phyloP scores from a whole-genome alignment of 805 yeast genomes.

The Starmerella asiatica region DNA sequence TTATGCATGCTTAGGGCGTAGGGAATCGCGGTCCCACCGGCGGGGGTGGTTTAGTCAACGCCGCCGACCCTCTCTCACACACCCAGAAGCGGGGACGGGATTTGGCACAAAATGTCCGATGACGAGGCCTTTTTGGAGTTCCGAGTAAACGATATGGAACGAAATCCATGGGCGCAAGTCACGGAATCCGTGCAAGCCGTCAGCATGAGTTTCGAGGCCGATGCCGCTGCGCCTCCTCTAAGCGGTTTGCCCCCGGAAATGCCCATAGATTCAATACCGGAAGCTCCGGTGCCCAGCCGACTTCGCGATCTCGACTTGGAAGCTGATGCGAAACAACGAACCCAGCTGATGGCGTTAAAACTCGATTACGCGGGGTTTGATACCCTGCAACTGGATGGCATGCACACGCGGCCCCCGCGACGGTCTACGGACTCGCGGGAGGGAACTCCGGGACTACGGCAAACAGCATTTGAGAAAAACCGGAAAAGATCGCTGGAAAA shows the following conservation, averaged over 20 bases:
- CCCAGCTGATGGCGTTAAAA: neutral
- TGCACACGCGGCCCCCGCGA: too few species aligned
- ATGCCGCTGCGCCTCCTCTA: neutral
- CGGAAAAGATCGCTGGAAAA: too few species aligned
- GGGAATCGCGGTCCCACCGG: too few species aligned
- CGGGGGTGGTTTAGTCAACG: too few species aligned
- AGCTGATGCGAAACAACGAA: neutral
- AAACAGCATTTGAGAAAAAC: too few species aligned
- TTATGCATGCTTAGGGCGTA: too few species aligned
- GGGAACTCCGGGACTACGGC: too few species aligned
- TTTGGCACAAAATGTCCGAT: slow-evolving; percentile 15
- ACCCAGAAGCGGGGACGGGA: too few species aligned
- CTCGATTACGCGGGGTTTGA: neutral
- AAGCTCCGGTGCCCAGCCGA: neutral
- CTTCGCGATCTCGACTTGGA: neutral
- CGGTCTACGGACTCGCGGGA: too few species aligned
- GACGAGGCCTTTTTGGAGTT: slow-evolving; percentile 30
- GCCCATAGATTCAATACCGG: neutral
- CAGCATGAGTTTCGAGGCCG: neutral
- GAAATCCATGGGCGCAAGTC: slow-evolving; percentile 5
- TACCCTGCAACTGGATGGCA: too few species aligned
- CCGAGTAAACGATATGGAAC: slow-evolving; percentile 22
- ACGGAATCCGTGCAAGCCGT: neutral
- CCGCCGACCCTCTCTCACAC: too few species aligned
- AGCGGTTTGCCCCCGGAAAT: neutral